Evolutionary conservation across 1,139 yeast species (phyloP).

Genomic region (Kodamaea anthophila): DNA sequence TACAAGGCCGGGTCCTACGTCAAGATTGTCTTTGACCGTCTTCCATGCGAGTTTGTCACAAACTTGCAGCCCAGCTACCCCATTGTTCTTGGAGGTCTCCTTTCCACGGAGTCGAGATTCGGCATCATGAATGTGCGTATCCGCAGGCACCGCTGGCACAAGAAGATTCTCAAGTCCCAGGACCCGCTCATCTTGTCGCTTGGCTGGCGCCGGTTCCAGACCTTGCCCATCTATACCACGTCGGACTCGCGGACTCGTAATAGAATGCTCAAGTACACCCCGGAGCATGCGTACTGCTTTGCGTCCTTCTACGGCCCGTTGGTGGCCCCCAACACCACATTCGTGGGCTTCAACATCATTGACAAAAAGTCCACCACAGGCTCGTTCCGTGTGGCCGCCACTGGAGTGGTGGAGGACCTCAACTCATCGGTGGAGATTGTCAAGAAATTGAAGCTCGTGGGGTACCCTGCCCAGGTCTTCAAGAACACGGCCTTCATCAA

Average conservation of each 20-base stretch:
- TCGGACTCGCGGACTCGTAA: slow-evolving; percentile 96
- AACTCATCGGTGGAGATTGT: slow-evolving; percentile 89
- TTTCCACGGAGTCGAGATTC: slow-evolving; percentile 86
- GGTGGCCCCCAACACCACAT: slow-evolving; percentile 95
- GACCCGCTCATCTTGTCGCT: slow-evolving; percentile 91
- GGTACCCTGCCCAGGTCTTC: slow-evolving; percentile 89
- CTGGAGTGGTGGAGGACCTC: slow-evolving; percentile 92
- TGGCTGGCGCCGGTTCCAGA: slow-evolving; percentile 99
- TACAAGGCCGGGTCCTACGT: slow-evolving; percentile 92
- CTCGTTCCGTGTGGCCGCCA: slow-evolving; percentile 93
- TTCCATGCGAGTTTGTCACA: slow-evolving; percentile 89
- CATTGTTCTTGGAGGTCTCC: slow-evolving; percentile 81
- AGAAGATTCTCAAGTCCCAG: slow-evolving; percentile 87
- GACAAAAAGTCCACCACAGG: slow-evolving; percentile 82
- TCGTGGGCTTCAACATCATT: slow-evolving; percentile 89
- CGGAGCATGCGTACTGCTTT: slow-evolving; percentile 95
- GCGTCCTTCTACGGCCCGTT: slow-evolving; percentile 97
- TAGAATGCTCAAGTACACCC: slow-evolving; percentile 96
- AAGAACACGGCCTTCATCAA: slow-evolving; percentile 95
- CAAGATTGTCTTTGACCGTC: slow-evolving; percentile 70
- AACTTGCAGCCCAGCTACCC: slow-evolving; percentile 84
- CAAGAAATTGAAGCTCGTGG: slow-evolving; percentile 90
- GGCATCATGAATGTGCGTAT: slow-evolving; percentile 91
- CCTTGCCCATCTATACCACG: slow-evolving; percentile 91
- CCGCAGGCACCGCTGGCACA: slow-evolving; percentile 99